Evolutionary conservation across 2,329 filamentous ascomycete genomes (phyloP).

Genomic region (Ascomycota sp.): DNA sequence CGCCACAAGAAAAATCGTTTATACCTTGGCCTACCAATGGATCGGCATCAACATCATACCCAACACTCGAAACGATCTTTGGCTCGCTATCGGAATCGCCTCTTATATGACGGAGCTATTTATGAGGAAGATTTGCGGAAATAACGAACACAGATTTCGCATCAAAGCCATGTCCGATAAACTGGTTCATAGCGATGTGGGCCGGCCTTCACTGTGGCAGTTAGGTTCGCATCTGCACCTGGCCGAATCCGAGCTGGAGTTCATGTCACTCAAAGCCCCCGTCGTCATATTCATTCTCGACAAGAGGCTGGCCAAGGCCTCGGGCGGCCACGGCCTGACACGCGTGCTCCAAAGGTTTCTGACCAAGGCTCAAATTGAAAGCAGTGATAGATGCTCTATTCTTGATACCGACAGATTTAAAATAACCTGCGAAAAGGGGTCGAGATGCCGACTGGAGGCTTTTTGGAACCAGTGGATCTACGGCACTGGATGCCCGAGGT

Average conservation of each 20-base stretch:
- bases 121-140: constrained; percentile 75
- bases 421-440: constrained; percentile 68
- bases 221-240: constrained; percentile 61
- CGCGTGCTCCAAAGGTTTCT: constrained; percentile 75
- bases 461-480: constrained; percentile 93
- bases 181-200: constrained; percentile 62
- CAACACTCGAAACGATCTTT: constrained; percentile 59
- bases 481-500: constrained; percentile 71
- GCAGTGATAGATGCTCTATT: constrained; percentile 44
- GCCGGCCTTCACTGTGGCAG: constrained; percentile 62
- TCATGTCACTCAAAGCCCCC: constrained; percentile 77
- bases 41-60: constrained; percentile 84
- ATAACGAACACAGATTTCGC: constrained; percentile 83
- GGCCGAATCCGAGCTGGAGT: constrained; percentile 71
- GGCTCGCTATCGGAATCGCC: constrained; percentile 76
- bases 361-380: constrained; percentile 56
- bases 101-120: constrained; percentile 93
- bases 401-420: constrained; percentile 60
- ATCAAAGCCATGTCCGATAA: constrained; percentile 71
- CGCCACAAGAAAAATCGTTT: constrained; percentile 60
- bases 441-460: constrained; percentile 65
- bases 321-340: constrained; percentile 58
- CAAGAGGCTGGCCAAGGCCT: constrained; percentile 72
- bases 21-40: constrained; percentile 80
- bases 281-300: constrained; percentile 88